Base-by-base conservation (phyloP, 2,329 filamentous ascomycete genomes). In the Aspergillus glaucus region DNA sequence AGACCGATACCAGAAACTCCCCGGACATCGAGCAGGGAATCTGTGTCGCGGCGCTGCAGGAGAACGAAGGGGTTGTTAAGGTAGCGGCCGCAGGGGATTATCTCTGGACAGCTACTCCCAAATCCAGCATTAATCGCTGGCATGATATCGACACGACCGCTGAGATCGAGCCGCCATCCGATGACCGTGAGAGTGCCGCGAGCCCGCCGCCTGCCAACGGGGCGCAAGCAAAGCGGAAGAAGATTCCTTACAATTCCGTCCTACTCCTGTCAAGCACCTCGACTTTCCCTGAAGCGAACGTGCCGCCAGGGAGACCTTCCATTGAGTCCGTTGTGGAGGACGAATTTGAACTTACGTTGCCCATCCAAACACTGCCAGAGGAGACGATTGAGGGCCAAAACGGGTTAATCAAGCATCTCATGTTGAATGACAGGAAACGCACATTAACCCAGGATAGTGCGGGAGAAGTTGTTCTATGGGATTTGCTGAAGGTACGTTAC, bases 351-450 rank as follows among this genome's bases (percentile, higher is more conserved):
- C 59, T 75, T 2, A 75, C 78, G 10, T 73, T 85, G 46, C 86
- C 88, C 1, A 78, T 89, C 45, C 79, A 87, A 58, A 75, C 82
- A 46, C 66, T 84, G 47, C 86, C 86, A 1, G 81, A 85, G 55
- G 88, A 92, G 65, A 89, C 87, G 0, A 93, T 98, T 43, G 90
- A 96, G 69, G 93, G 93, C 1, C 91, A 96, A 62, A 92, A 95
- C 70, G 93, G 93, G 8, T 73, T 98, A 46, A 89, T 97, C 52
- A 98, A 97, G 69, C 88, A 96, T 67, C 85, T 86, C 60, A 79
- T 97, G 58, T 76, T 98, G 52, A 97, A 95, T 67, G 92, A 98
- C 65, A 81, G 92, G 56, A 86, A 88, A 62, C 81, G 90, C 50
- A 91, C 94, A 3, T 75, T 98, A 55, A 98, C 93, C 0, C 75